A percentile compares a stretch with the other conserved stretches of the same genome.
These are phyloP conservation scores for Hemileccinum impolitum DNA, from an alignment of 768 basidiomycete species.

Conservation along the genomic window DNA sequence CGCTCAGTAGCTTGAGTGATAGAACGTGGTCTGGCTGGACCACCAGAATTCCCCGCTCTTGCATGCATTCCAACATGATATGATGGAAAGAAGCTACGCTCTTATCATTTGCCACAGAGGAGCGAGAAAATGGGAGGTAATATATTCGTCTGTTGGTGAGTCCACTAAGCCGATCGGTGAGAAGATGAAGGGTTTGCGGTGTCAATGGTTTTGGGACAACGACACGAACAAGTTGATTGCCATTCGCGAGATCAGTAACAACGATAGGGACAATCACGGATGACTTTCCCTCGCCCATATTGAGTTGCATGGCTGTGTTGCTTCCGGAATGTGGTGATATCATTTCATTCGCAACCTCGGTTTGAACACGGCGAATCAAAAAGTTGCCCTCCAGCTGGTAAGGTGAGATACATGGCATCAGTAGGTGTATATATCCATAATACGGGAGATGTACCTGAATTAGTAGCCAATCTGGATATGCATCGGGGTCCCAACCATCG, in stretches of 20 bases:
- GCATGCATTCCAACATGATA: slow-evolving; percentile 29
- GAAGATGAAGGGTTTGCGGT: slow-evolving; percentile 32
- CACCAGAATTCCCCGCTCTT: slow-evolving; percentile 39
- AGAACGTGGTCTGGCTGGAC: slow-evolving; percentile 51
- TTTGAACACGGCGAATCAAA: slow-evolving; percentile 27
- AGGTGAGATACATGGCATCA: slow-evolving; percentile 1
- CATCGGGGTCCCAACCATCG: slow-evolving; percentile 14
- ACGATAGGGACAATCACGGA: slow-evolving; percentile 37
- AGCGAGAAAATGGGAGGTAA: slow-evolving; percentile 32
- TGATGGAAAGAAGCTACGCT: slow-evolving; percentile 8
- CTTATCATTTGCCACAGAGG: slow-evolving; percentile 19
- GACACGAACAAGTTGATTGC: slow-evolving; percentile 29
- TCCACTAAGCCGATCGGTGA: slow-evolving; percentile 30
- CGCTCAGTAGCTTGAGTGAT: slow-evolving; percentile 42
- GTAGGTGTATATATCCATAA: neutral
- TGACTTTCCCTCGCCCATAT: slow-evolving; percentile 56
- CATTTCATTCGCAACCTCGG: slow-evolving; percentile 31
- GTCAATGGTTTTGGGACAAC: slow-evolving; percentile 32
- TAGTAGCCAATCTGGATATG: slow-evolving; percentile 19
- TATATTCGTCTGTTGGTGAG: slow-evolving; percentile 33
- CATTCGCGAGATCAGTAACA: slow-evolving; percentile 24
- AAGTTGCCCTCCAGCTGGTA: slow-evolving; percentile 29
- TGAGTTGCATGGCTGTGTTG: slow-evolving; percentile 45
- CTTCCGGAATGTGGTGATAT: slow-evolving; percentile 21
- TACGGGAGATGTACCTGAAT: slow-evolving; percentile 11